Evolutionary conservation across 208 protist species (phyloP), one percentile per base, ranked within the genome.

Genomic region (Crithidia fasciculata): DNA sequence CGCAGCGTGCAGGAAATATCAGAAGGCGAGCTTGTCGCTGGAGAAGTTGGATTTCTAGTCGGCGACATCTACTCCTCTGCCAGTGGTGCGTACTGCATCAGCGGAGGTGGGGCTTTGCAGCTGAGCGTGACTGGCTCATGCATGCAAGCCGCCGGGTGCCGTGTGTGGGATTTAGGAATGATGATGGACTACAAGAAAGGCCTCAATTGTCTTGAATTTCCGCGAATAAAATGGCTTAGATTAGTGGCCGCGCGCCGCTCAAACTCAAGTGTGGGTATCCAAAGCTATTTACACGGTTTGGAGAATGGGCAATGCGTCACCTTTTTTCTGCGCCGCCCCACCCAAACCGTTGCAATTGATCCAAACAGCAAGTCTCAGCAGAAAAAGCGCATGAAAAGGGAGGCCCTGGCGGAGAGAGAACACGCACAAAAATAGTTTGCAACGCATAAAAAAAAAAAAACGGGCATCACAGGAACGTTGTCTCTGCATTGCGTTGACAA

Each of bases 131-230:
- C 82, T 13, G 90, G 77, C 2, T 61, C 78, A 16, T 77, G 81
- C 28, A 72, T 97, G 79, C 69, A 74, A 3, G 49, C 71, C 0
- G 69, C 81, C 4, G 90, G 91, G 12, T 95, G 89, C 64, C 83
- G 57, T 6, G 58, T 94, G 0, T 97, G 93, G 91, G 93, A 97
- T 82, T 74, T 97, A n/a, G 93, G 91, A 9, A 97, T 97, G 93
- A 37, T 49, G 19, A 84, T 96, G 84, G 62, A 62, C 9, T 97
- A 97, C 81, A 97, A 97, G 43, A 62, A 61, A 43, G 16, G 36
- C 0, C 39, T 75, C 13, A 68, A 66, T 45, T 82, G 77, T 63
- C 9, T 81, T 57, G 40, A 49, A 45, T 36, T 76, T 4, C 67
- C 78, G 39, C 60, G 62, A n/a, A 45, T 40, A 19, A 77, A 77